A percentile compares a stretch with the other conserved stretches of the same genome.
These are phyloP conservation scores for Cladophialophora immunda DNA, from an alignment of 2,329 filamentous ascomycete species.

Conservation along the genomic window DNA sequence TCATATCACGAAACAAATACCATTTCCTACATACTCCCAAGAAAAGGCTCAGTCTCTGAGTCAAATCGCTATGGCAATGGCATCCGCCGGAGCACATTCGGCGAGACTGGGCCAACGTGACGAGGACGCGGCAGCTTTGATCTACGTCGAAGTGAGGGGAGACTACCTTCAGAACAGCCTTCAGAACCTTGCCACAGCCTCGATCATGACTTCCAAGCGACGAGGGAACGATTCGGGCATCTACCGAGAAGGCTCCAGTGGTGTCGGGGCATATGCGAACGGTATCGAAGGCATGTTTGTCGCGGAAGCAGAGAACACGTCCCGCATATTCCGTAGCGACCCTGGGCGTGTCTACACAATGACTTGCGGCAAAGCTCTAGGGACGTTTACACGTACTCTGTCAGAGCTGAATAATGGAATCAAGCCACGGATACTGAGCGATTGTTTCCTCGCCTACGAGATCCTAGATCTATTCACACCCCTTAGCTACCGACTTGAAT, in stretches of 20 bases:
- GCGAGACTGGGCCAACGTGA: constrained; percentile 58
- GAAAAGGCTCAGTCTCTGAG: constrained; percentile 79
- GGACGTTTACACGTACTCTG: constrained; percentile 84
- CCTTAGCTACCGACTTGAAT: constrained; percentile 80
- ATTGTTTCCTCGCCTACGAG: constrained; percentile 95
- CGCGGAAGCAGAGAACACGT: constrained; percentile 90
- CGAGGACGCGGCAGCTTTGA: constrained; percentile 77
- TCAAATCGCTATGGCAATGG: constrained; percentile 80
- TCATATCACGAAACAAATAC: constrained; percentile 84
- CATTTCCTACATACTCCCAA: constrained; percentile 81
- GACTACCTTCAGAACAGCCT: constrained; percentile 85
- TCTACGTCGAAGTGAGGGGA: constrained; percentile 86
- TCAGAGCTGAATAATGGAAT: constrained; percentile 91
- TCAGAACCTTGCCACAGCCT: constrained; percentile 86
- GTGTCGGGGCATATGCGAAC: constrained; percentile 86
- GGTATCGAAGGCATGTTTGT: constrained; percentile 87
- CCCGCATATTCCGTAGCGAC: constrained; percentile 85
- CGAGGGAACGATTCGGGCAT: constrained; percentile 74
- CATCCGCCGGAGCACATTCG: constrained; percentile 64
- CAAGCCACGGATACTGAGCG: constrained; percentile 82
- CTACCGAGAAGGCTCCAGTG: constrained; percentile 88
- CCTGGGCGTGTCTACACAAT: constrained; percentile 81
- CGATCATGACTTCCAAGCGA: constrained; percentile 82
- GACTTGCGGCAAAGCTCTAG: constrained; percentile 79
- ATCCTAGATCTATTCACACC: constrained; percentile 88